Base-by-base conservation (phyloP, 352 stramenopile species). In the Globisporangium nagaii region DNA sequence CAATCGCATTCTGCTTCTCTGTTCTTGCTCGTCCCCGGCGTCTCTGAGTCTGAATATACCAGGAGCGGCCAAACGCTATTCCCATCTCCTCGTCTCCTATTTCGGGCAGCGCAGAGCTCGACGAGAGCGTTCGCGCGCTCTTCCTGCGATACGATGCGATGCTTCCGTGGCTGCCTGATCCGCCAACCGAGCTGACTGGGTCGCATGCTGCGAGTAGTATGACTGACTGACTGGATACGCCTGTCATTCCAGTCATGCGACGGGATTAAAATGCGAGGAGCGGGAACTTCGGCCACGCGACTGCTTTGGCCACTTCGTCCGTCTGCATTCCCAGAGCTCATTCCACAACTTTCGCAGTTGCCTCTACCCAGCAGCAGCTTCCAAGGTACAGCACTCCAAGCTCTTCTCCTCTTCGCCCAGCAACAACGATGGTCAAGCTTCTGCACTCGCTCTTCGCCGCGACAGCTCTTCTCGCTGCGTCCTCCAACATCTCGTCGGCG, bases 291-390 rank as follows among this genome's bases (percentile, higher is more conserved):
- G 22, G 24, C 3, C 17, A 42, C 2, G n/a, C n/a, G n/a, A 42
- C 17, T 22, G 24, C 40, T 7, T 45, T 19, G 22, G 40, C 5
- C 11, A 10, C 22, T 45, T 10, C n/a, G n/a, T n/a, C n/a, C 36
- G 9, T 48, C 42, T 28, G 42, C 12, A 13, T 28, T 25, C 28
- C 25, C 43, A 50, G 13, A 53, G 40, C 46, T 53, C 46, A 53
- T 27, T 53, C 22, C 34, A n/a, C 32, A 44, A 53, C 46, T 53
- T 53, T 43, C 31, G 22, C 46, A 53, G 32, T 53, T 53, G 32
- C 46, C 17, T 20, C 46, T 24, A 41, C 32, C 22, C 12, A 42
- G 6, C 22, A 45, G 11, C 40, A 45, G 40, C 40, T 45, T 43
- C 40, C 20, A 45, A 45, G 20, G 40, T 25, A 56, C 37, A 39